These are phyloP conservation scores for Geotrichum klebahnii DNA, from an alignment of 1,139 yeast species.

Conservation along the genomic window DNA sequence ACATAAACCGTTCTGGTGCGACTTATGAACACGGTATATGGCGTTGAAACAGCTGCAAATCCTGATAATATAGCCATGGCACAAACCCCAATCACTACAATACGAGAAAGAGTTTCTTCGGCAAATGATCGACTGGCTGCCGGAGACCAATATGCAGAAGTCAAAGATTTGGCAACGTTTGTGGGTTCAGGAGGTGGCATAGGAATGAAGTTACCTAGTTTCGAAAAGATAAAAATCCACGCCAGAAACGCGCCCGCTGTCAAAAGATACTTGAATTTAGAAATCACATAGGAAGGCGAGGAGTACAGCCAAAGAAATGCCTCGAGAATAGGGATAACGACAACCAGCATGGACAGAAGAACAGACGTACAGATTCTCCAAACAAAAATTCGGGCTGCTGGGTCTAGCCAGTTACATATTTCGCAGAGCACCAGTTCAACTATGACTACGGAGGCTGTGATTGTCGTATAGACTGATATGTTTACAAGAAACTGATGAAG, in stretches of 20 bases:
- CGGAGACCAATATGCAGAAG: slow-evolving; percentile 23
- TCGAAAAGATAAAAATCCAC: slow-evolving; percentile 37
- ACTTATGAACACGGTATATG: slow-evolving; percentile 44
- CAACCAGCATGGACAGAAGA: slow-evolving; percentile 36
- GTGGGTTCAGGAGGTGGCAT: slow-evolving; percentile 26
- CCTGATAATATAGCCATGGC: slow-evolving; percentile 70
- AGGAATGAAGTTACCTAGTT: slow-evolving; percentile 38
- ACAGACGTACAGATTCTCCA: slow-evolving; percentile 38
- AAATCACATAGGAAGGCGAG: slow-evolving; percentile 11
- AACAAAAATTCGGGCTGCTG: slow-evolving; percentile 31
- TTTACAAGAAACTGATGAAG: slow-evolving; percentile 18
- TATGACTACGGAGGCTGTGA: slow-evolving; percentile 27
- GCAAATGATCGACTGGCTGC: slow-evolving; percentile 34
- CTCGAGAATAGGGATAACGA: slow-evolving; percentile 39
- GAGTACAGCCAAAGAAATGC: slow-evolving; percentile 26
- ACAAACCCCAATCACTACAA: slow-evolving; percentile 68
- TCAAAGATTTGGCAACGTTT: slow-evolving; percentile 1
- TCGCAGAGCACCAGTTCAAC: slow-evolving; percentile 43
- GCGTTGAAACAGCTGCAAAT: slow-evolving; percentile 69
- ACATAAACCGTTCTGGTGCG: slow-evolving; percentile 32
- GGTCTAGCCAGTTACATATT: slow-evolving; percentile 37
- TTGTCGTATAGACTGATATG: slow-evolving; percentile 18
- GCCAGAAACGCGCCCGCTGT: slow-evolving; percentile 27
- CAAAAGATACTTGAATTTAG: slow-evolving; percentile 21
- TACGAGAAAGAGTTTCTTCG: slow-evolving; percentile 48